Conservation (phyloP, 345 rosid genomes). For the Carallia brachiata region DNA sequence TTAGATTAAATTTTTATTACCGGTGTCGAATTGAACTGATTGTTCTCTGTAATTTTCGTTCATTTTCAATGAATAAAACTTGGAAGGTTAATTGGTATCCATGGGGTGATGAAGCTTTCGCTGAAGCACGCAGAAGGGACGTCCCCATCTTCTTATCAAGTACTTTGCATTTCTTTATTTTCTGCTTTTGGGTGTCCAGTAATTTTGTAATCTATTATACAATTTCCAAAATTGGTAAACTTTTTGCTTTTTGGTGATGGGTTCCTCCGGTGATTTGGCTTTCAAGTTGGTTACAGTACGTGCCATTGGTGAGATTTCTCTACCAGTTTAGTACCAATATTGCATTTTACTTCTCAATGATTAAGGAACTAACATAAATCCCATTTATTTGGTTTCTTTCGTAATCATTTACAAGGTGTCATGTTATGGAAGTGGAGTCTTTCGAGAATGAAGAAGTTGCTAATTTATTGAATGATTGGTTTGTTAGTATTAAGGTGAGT, state of each 20-base stretch:
- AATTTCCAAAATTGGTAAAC: neutral
- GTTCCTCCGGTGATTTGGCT: constrained; percentile 20
- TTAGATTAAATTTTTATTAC: too few relatives aligned
- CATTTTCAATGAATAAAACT: neutral
- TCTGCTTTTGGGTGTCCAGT: neutral
- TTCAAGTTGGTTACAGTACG: constrained; percentile 96
- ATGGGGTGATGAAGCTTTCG: constrained; percentile 93
- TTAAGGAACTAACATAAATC: neutral
- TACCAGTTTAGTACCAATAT: neutral
- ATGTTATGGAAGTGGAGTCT: constrained; percentile 97
- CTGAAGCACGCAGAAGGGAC: constrained; percentile 72
- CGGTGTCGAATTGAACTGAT: too few relatives aligned
- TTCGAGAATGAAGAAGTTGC: constrained; percentile 77
- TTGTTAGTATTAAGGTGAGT: constrained; percentile 83
- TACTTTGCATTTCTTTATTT: constrained; percentile 23
- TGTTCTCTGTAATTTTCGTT: too few relatives aligned
- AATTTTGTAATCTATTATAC: neutral
- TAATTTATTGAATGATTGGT: constrained; percentile 69
- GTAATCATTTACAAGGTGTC: constrained; percentile 58
- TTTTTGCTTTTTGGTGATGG: constrained; percentile 29
- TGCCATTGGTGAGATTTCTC: constrained; percentile 83
- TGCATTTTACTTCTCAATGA: neutral
- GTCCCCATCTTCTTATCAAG: constrained; percentile 94
- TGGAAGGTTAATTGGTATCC: constrained; percentile 89
- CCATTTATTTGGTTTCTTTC: constrained; percentile 1